Percentiles rank a stretch among this genome's conserved stretches.
Evolutionary conservation across 2,329 filamentous ascomycete genomes (phyloP).

Genomic region (Talaromyces sp.): DNA sequence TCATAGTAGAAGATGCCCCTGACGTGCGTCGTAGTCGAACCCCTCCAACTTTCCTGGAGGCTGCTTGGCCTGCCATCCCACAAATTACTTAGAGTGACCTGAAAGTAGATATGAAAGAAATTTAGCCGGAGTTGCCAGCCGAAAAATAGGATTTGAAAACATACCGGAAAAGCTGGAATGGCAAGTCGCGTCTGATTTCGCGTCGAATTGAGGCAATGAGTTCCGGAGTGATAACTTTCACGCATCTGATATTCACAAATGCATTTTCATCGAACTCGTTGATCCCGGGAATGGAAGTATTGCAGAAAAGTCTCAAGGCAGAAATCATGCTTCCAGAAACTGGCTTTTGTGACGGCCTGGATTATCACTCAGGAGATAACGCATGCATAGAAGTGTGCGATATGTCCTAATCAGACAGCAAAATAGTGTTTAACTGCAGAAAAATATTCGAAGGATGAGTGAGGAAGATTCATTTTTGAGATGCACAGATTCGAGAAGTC

Average conservation of each 20-base stretch:
- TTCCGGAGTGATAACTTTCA: neutral
- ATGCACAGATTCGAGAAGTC: neutral
- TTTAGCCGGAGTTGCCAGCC: neutral
- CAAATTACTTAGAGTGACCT: conserved; percentile 1
- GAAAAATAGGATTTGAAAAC: neutral
- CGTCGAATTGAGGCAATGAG: neutral
- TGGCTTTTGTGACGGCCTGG: neutral
- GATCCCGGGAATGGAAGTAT: neutral
- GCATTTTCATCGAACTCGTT: neutral
- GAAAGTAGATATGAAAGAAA: neutral
- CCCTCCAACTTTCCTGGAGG: neutral
- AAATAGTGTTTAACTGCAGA: neutral
- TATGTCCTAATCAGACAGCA: neutral
- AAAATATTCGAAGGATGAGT: neutral
- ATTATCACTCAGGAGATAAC: neutral
- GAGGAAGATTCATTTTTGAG: neutral
- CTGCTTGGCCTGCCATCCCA: conserved; percentile 1
- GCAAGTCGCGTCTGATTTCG: neutral
- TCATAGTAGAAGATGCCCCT: neutral
- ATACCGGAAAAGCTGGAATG: conserved; percentile 1
- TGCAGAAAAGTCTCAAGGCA: neutral
- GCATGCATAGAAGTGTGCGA: neutral
- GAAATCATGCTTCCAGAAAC: neutral
- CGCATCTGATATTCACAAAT: neutral
- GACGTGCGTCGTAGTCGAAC: neutral